Conservation (phyloP, 805 yeast genomes). For the Lachancea waltii region DNA sequence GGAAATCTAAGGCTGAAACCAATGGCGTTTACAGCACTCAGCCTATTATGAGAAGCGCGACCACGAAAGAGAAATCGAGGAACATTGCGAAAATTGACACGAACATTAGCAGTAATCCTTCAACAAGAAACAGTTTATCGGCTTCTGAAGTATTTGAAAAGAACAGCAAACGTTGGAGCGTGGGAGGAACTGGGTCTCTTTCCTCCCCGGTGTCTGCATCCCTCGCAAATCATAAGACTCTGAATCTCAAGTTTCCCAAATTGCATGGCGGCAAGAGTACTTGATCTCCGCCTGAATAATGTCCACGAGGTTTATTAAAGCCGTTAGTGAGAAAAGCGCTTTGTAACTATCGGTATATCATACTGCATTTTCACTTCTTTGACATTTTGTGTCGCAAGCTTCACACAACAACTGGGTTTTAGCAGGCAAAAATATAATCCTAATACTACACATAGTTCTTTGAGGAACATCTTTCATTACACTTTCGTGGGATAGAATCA, state of each 20-base stretch:
- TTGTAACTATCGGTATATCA: too few species aligned
- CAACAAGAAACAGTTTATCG: slow-evolving; percentile 1
- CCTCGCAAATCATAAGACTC: background rate
- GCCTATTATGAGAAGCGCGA: slow-evolving; percentile 4
- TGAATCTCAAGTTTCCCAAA: slow-evolving; percentile 6
- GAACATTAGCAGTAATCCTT: background rate
- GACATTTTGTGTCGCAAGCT: too few species aligned
- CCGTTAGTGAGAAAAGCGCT: too few species aligned
- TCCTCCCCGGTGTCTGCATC: slow-evolving; percentile 5
- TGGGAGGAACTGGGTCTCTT: slow-evolving; percentile 3
- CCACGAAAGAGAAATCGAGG: slow-evolving; percentile 1
- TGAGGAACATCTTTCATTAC: too few species aligned
- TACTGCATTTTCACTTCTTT: too few species aligned
- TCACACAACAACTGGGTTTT: too few species aligned
- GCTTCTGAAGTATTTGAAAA: slow-evolving; percentile 1
- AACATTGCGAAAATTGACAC: slow-evolving; percentile 3
- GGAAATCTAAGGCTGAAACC: slow-evolving; percentile 41
- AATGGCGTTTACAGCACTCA: slow-evolving; percentile 11
- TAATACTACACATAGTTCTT: too few species aligned
- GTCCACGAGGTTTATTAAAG: too few species aligned
- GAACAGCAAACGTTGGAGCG: slow-evolving; percentile 7
- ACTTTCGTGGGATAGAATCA: too few species aligned
- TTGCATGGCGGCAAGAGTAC: slow-evolving; percentile 5
- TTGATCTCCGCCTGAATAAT: too few species aligned
- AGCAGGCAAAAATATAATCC: too few species aligned